These are phyloP conservation scores for Sporothrix sp. DNA, from an alignment of 2,329 filamentous ascomycete genomes.

Conservation along the genomic window DNA sequence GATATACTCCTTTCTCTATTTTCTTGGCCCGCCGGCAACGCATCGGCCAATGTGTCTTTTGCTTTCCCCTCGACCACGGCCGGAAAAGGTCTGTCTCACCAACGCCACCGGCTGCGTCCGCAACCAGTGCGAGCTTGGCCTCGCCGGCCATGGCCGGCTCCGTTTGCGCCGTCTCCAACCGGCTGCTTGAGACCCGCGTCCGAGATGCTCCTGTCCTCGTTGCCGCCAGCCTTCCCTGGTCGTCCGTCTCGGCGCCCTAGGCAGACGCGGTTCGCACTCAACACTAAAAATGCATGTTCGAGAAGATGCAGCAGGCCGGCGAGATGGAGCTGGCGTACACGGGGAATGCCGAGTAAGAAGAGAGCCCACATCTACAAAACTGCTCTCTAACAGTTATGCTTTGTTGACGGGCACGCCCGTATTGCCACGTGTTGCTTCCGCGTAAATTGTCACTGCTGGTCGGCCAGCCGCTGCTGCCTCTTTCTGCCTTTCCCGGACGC, in stretches of 20 bases:
- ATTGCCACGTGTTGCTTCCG: too few relatives aligned
- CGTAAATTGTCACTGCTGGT: too few relatives aligned
- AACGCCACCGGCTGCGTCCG: slow-evolving; percentile 27
- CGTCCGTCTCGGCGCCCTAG: slow-evolving; percentile 25
- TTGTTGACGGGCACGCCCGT: too few relatives aligned
- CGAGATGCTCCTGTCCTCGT: slow-evolving; percentile 25
- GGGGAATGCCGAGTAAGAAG: too few relatives aligned
- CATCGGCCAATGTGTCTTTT: slow-evolving; percentile 21
- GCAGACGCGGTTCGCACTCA: slow-evolving; percentile 15
- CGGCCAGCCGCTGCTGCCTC: too few relatives aligned
- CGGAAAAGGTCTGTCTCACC: slow-evolving; percentile 28
- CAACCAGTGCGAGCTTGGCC: slow-evolving; percentile 28
- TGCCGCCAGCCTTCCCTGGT: slow-evolving; percentile 28
- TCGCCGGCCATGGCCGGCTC: slow-evolving; percentile 26
- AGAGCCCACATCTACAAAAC: too few relatives aligned
- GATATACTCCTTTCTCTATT: too few relatives aligned
- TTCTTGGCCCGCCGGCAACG: slow-evolving; percentile 24
- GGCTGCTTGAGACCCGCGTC: slow-evolving; percentile 24
- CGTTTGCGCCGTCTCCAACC: slow-evolving; percentile 28
- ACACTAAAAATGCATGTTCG: slow-evolving; percentile 1
- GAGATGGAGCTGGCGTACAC: too few relatives aligned
- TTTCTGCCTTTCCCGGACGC: too few relatives aligned
- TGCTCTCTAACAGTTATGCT: too few relatives aligned
- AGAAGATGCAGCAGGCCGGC: too few relatives aligned
- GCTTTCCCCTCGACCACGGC: slow-evolving; percentile 28